Evolutionary conservation across 2,329 filamentous ascomycete genomes (phyloP), one percentile per base, ranked within the genome.

Genomic region (Microdochium trichocladiopsis): DNA sequence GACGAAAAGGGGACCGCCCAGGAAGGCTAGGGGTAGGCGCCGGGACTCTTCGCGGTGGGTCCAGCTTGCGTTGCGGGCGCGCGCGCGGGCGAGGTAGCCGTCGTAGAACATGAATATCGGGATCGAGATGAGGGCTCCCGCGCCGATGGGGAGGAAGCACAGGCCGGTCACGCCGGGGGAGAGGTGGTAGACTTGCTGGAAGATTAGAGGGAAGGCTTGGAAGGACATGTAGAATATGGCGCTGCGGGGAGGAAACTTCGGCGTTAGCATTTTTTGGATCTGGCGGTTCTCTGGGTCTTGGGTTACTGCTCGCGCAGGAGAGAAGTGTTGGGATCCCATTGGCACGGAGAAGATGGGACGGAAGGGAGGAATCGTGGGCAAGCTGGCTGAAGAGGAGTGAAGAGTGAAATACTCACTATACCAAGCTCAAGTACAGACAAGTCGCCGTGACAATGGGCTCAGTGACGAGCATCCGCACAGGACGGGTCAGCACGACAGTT

Each of bases 371-470:
- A n/a, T n/a, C n/a, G n/a, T n/a, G n/a, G n/a, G n/a, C n/a, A n/a
- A n/a, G n/a, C n/a, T n/a, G n/a, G n/a, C n/a, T n/a, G n/a, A n/a
- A n/a, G n/a, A n/a, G n/a, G n/a, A n/a, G n/a, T n/a, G n/a, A n/a
- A n/a, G n/a, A n/a, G n/a, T n/a, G n/a, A n/a, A n/a, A 4, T 48
- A 48, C 24, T 22, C 23, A 48, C 47, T 48, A 33, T 8, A 48
- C 47, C 47, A 48, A 48, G 24, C 24, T 83, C 11, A 91, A 73
- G 66, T 90, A 92, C 61, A 81, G 63, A 65, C 84, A 90, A 1
- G 79, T 82, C 49, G 83, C 85, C 23, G 84, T 74, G 8, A 93
- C 87, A 49, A 93, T 87, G 49, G 86, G 83, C 63, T 94, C 89
- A 45, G 78, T 84, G 50, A 79, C 47, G 28, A 87, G 72, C 88